Percentiles rank a stretch among this genome's conserved stretches.
phyloP scores from a whole-genome alignment of 192 early-diverging fungal species.

The Phycomyces nitens region DNA sequence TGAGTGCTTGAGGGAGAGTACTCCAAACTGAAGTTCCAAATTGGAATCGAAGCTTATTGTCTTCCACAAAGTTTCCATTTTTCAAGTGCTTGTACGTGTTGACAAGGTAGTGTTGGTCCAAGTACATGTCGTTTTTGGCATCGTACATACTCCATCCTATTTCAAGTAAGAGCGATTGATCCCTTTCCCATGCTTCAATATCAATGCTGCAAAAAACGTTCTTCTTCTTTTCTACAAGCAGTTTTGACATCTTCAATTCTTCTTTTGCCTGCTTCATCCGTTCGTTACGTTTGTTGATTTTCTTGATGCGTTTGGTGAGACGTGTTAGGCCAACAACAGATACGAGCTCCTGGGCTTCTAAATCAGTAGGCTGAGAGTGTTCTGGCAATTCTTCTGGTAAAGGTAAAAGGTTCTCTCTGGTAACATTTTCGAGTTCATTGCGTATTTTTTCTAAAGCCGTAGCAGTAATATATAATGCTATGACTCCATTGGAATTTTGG shows the following conservation, averaged over 20 bases:
- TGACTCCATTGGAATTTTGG: neutral
- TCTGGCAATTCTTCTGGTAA: too few species aligned
- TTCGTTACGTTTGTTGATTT: constrained; percentile 4
- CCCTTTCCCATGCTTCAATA: constrained; percentile 50
- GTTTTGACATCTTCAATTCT: neutral
- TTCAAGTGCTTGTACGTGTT: constrained; percentile 40
- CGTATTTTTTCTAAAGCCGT: neutral
- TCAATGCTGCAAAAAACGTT: constrained; percentile 43
- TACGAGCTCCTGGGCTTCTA: too few species aligned
- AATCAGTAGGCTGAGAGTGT: too few species aligned
- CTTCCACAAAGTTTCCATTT: constrained; percentile 47
- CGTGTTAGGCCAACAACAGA: neutral
- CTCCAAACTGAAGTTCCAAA: constrained; percentile 52
- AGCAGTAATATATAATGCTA: neutral
- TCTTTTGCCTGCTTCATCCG: neutral
- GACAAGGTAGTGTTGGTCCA: constrained; percentile 49
- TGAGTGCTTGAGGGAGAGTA: constrained; percentile 23
- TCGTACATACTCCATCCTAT: constrained; percentile 54
- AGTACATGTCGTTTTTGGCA: constrained; percentile 27
- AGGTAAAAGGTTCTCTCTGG: too few species aligned
- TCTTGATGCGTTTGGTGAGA: constrained; percentile 6
- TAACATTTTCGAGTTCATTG: neutral
- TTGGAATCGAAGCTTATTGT: constrained; percentile 38
- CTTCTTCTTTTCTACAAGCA: constrained; percentile 20
- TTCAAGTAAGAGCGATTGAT: constrained; percentile 47